A percentile compares a stretch with the other conserved stretches of the same genome.
These are phyloP conservation scores for Panaeolus cyanescens DNA, from an alignment of 768 basidiomycete genomes.

Conservation along the genomic window DNA sequence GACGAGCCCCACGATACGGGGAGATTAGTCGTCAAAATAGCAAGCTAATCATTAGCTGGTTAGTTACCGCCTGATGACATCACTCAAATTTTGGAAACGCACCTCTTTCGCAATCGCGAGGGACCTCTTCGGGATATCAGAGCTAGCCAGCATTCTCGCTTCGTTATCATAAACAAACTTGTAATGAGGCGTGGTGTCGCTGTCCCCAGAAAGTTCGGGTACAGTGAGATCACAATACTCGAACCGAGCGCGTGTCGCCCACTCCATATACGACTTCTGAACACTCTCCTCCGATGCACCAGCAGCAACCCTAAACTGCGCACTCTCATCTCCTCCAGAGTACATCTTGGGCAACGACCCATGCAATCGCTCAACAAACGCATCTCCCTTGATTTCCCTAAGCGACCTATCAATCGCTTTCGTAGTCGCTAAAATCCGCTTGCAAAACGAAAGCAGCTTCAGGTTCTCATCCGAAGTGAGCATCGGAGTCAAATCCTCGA, in stretches of 20 bases:
- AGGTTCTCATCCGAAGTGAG: conserved; percentile 70
- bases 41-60: conserved; percentile 54
- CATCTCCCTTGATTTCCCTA: conserved; percentile 85
- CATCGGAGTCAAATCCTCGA: conserved; percentile 49
- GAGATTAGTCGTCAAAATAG: conserved; percentile 89
- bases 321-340: conserved; percentile 25
- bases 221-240: conserved; percentile 89
- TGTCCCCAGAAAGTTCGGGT: conserved; percentile 27
- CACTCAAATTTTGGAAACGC: conserved; percentile 5
- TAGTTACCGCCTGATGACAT: neutral
- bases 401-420: conserved; percentile 86
- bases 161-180: conserved; percentile 85
- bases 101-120: conserved; percentile 96
- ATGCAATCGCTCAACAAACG: conserved; percentile 80
- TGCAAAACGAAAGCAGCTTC: conserved; percentile 80
- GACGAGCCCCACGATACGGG: conserved; percentile 97
- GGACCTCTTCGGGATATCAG: conserved; percentile 88
- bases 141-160: conserved; percentile 79
- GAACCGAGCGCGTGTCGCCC: conserved; percentile 83
- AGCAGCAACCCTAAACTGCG: conserved; percentile 44
- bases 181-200: conserved; percentile 67
- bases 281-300: conserved; percentile 69
- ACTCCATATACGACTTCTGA: conserved; percentile 73
- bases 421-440: conserved; percentile 81
- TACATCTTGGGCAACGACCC: conserved; percentile 75